These are phyloP conservation scores for Zasmidium angulare DNA, from an alignment of 2,329 filamentous ascomycete genomes.

Conservation along the genomic window DNA sequence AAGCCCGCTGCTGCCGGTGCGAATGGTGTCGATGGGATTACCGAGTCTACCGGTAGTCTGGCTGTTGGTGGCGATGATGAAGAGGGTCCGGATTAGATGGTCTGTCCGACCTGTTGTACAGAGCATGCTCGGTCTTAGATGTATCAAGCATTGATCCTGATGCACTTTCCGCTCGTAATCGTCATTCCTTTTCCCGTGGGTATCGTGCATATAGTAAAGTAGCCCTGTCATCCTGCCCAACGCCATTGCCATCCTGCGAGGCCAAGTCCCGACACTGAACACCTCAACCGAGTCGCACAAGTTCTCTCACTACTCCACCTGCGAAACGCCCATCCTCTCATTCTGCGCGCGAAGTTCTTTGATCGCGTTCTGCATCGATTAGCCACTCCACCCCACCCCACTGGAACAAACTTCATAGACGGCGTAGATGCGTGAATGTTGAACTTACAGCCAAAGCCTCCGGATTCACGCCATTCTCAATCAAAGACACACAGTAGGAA, in stretches of 20 bases:
- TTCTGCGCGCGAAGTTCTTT: constrained; percentile 46
- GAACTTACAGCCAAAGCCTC: constrained; percentile 88
- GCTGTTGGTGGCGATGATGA: constrained; percentile 21
- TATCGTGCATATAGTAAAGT: not conserved
- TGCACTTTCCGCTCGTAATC: not conserved
- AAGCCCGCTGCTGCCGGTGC: constrained; percentile 20
- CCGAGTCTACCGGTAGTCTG: constrained; percentile 2
- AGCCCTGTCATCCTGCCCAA: not conserved
- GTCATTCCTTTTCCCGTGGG: not conserved
- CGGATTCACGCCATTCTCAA: constrained; percentile 95
- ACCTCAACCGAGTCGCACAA: not conserved
- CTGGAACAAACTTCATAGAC: not conserved
- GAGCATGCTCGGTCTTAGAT: not conserved
- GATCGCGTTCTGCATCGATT: constrained; percentile 44
- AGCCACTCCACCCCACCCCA: not conserved
- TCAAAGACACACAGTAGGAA: constrained; percentile 92
- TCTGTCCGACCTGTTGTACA: not conserved
- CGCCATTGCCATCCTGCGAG: not conserved
- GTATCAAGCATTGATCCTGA: not conserved
- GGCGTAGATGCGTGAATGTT: no score
- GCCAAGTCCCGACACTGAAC: not conserved
- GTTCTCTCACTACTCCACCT: not conserved
- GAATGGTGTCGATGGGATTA: constrained; percentile 15
- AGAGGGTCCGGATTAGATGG: constrained; percentile 24
- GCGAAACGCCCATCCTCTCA: constrained; percentile 18